Evolutionary conservation across 2,329 filamentous ascomycete genomes (phyloP).

Genomic region (Aureobasidium leucospermi): DNA sequence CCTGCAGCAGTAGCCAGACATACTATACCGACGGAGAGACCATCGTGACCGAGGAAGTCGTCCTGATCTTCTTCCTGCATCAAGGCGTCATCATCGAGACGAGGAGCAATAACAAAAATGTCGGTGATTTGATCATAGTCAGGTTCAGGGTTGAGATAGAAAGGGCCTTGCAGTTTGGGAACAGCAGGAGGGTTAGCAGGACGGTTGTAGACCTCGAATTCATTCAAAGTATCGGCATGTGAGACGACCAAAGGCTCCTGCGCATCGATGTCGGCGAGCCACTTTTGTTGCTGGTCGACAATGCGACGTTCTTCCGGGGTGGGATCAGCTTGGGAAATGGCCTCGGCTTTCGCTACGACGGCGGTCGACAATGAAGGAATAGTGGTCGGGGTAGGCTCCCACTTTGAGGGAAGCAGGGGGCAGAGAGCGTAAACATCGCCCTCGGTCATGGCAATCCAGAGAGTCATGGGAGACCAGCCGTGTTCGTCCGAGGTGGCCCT

Average conservation of each 20-base stretch:
- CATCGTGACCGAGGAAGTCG: constrained; percentile 38
- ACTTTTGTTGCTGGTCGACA: constrained; percentile 50
- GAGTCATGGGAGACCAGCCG: constrained; percentile 87
- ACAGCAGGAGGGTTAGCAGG: constrained; percentile 48
- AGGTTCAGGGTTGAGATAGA: constrained; percentile 44
- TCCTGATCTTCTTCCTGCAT: constrained; percentile 46
- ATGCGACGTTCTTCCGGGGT: constrained; percentile 38
- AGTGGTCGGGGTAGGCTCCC: constrained; percentile 64
- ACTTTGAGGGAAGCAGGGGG: constrained; percentile 78
- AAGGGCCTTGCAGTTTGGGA: constrained; percentile 56
- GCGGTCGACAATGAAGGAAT: constrained; percentile 77
- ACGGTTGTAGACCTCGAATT: constrained; percentile 48
- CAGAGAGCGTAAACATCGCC: constrained; percentile 92
- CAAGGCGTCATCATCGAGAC: constrained; percentile 45
- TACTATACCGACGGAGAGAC: constrained; percentile 50
- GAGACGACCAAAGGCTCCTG: constrained; percentile 42
- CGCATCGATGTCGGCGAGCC: constrained; percentile 50
- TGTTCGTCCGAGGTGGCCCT: constrained; percentile 50
- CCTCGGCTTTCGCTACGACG: constrained; percentile 63
- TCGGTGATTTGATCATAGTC: constrained; percentile 53
- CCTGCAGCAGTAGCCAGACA: constrained; percentile 50
- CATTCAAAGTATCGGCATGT: constrained; percentile 34
- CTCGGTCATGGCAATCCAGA: constrained; percentile 93
- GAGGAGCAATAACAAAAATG: constrained; percentile 50
- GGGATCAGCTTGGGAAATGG: constrained; percentile 33